A percentile compares a stretch with the other conserved stretches of the same genome.
These are phyloP conservation scores for Cercospora zeina DNA, from an alignment of 2,329 filamentous ascomycete species.

Conservation along the genomic window DNA sequence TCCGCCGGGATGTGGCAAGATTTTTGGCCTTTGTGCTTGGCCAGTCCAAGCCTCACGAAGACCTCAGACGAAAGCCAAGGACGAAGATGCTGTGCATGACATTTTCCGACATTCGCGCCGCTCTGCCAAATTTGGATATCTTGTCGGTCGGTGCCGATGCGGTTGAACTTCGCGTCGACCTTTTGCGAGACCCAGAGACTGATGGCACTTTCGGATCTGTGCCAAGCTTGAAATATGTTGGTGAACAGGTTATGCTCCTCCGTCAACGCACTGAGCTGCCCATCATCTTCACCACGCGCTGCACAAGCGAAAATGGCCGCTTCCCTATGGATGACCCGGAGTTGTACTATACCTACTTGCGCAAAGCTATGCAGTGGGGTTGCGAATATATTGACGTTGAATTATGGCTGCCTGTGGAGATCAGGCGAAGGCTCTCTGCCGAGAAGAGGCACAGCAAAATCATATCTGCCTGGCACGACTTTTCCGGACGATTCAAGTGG, in stretches of 20 bases:
- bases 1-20: conserved; percentile 72
- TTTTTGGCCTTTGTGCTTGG: conserved; percentile 79
- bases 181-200: conserved; percentile 69
- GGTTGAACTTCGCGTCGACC: conserved; percentile 79
- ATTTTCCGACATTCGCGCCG: conserved; percentile 80
- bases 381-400: conserved; percentile 90
- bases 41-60: conserved; percentile 75
- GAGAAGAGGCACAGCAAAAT: conserved; percentile 76
- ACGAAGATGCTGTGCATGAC: conserved; percentile 87
- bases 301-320: conserved; percentile 76
- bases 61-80: conserved; percentile 72
- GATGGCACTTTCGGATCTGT: conserved; percentile 64
- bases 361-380: conserved; percentile 82
- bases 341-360: conserved; percentile 76
- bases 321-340: conserved; percentile 80
- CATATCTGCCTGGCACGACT: conserved; percentile 90
- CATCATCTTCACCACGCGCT: conserved; percentile 86
- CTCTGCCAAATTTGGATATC: conserved; percentile 81
- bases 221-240: conserved; percentile 79
- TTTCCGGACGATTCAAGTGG: conserved; percentile 82
- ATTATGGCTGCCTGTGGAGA: conserved; percentile 77
- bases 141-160: conserved; percentile 83
- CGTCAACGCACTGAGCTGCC: conserved; percentile 81
- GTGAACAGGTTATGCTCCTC: conserved; percentile 80
- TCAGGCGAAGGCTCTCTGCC: conserved; percentile 66